These are phyloP conservation scores for Neofusicoccum ribis DNA, from an alignment of 2,329 filamentous ascomycete genomes.

Conservation along the genomic window DNA sequence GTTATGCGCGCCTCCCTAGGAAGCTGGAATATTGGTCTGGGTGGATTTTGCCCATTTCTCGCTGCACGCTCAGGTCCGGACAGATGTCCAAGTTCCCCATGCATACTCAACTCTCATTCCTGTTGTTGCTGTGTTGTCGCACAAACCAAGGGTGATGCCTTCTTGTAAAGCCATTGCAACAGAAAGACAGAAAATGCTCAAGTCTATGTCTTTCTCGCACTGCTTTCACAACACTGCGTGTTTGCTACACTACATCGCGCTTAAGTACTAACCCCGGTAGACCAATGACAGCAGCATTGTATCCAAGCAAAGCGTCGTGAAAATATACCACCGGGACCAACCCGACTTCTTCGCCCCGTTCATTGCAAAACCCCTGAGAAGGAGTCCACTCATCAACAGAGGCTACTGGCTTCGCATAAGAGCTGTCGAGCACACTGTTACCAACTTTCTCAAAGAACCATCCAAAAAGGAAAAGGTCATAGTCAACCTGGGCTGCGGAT, in stretches of 20 bases:
- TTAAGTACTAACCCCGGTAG: constrained; percentile 32
- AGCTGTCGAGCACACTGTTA: constrained; percentile 73
- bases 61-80: no score
- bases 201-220: not conserved
- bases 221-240: not conserved
- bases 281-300: constrained; percentile 92
- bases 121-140: no score
- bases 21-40: no score
- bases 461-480: constrained; percentile 66
- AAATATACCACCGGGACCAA: constrained; percentile 74
- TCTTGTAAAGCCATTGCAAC: no score
- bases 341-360: constrained; percentile 87
- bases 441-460: constrained; percentile 66
- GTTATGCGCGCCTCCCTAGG: not conserved
- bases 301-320: constrained; percentile 90
- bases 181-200: no score
- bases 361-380: constrained; percentile 76
- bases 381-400: constrained; percentile 86
- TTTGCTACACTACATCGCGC: not conserved
- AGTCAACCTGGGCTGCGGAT: constrained; percentile 85
- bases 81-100: no score
- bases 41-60: no score
- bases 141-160: no score
- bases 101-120: no score
- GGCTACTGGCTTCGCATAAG: constrained; percentile 86